Conservation (phyloP, 23 red algal genomes). For the Gracilaria gracilis region DNA sequence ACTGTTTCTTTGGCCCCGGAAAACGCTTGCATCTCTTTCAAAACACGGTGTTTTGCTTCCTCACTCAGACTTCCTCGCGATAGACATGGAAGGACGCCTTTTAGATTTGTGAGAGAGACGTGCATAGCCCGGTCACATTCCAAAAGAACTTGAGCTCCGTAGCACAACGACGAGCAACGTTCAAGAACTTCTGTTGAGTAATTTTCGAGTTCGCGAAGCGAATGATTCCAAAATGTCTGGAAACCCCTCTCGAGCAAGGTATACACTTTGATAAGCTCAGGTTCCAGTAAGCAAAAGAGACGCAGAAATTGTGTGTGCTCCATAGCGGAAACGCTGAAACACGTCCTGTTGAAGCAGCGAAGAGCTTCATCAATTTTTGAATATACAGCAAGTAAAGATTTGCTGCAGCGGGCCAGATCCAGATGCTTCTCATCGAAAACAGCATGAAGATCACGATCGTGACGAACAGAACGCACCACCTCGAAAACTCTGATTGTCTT, state of each 20-base stretch:
- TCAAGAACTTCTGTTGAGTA: conserved; percentile 24
- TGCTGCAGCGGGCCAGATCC: conserved; percentile 8
- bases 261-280: conserved; percentile 1
- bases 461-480: conserved; percentile 34
- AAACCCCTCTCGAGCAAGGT: conserved; percentile 26
- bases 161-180: conserved; percentile 25
- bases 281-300: not conserved
- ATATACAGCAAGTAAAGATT: conserved; percentile 38
- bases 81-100: not conserved
- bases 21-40: not conserved
- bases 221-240: conserved; percentile 12
- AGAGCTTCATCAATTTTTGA: conserved; percentile 42
- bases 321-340: not conserved
- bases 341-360: conserved; percentile 24
- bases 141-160: conserved; percentile 18
- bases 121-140: conserved; percentile 37
- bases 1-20: conserved; percentile 3
- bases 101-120: not conserved
- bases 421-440: conserved; percentile 21
- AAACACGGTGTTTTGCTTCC: not conserved
- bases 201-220: conserved; percentile 9
- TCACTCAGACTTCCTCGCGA: not conserved
- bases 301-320: conserved; percentile 14
- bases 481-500: conserved; percentile 15
- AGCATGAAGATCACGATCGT: conserved; percentile 31